Conservation (phyloP, 2,329 filamentous ascomycete genomes). For the Microdochium nivale region DNA sequence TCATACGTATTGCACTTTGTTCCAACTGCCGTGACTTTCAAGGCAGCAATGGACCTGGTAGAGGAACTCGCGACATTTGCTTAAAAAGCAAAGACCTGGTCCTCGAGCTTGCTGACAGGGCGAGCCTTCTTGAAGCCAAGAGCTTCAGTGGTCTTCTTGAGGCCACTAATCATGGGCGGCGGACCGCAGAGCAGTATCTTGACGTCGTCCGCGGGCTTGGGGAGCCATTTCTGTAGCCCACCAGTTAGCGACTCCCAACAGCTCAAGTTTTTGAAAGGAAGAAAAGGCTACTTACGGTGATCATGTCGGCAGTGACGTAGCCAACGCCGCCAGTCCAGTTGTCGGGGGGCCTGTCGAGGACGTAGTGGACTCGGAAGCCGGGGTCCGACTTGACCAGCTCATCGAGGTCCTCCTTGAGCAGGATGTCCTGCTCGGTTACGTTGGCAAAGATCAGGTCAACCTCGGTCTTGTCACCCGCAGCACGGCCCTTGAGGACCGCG, state of each 20-base stretch:
- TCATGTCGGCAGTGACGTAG: slow-evolving; percentile 93
- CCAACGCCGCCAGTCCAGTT: slow-evolving; percentile 88
- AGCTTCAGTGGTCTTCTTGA: slow-evolving; percentile 91
- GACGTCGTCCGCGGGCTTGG: slow-evolving; percentile 74
- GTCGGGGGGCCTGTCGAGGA: slow-evolving; percentile 90
- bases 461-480: slow-evolving; percentile 74
- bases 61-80: slow-evolving; percentile 2
- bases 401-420: slow-evolving; percentile 89
- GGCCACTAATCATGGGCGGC: slow-evolving; percentile 89
- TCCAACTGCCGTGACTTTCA: too few relatives aligned
- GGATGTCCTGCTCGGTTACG: slow-evolving; percentile 84
- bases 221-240: slow-evolving; percentile 59
- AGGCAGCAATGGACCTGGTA: background rate
- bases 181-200: slow-evolving; percentile 94
- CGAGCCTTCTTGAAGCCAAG: slow-evolving; percentile 88
- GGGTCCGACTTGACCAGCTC: slow-evolving; percentile 66
- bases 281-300: slow-evolving; percentile 54
- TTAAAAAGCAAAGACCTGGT: slow-evolving; percentile 97
- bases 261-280: background rate
- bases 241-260: slow-evolving; percentile 13
- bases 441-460: slow-evolving; percentile 97
- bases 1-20: too few relatives aligned
- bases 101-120: slow-evolving; percentile 93
- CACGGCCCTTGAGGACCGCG: slow-evolving; percentile 75
- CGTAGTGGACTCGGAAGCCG: slow-evolving; percentile 84